Evolutionary conservation across 192 early-diverging fungal species (phyloP).

Genomic region (Ramicandelaber brevisporus): DNA sequence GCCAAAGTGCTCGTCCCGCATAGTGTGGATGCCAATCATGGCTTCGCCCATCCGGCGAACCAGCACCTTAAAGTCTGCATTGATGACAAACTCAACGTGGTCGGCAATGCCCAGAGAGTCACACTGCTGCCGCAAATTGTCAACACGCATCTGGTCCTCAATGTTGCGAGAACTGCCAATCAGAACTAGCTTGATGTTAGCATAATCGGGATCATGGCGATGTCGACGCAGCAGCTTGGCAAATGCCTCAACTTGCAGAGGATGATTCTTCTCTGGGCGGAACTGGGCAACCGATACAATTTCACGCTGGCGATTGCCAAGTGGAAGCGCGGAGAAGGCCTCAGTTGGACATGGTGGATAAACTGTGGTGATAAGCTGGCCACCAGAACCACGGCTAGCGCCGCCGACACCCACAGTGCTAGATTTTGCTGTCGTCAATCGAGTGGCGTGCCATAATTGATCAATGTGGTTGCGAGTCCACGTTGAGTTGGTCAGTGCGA

Average conservation of each 20-base stretch:
- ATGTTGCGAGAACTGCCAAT: constrained; percentile 68
- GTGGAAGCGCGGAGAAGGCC: constrained; percentile 22
- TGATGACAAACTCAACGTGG: constrained; percentile 50
- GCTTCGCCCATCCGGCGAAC: too few species aligned
- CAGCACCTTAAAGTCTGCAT: constrained; percentile 62
- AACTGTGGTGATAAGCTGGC: too few species aligned
- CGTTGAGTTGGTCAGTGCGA: constrained; percentile 84
- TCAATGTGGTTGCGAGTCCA: constrained; percentile 90
- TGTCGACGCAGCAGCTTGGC: constrained; percentile 26
- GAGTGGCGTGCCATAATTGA: constrained; percentile 40
- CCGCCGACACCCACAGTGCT: too few species aligned
- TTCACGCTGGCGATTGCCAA: constrained; percentile 22
- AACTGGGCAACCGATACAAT: constrained; percentile 89
- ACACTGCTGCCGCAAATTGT: constrained; percentile 20
- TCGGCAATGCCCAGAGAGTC: constrained; percentile 27
- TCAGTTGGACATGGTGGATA: constrained; percentile 89
- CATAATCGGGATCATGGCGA: constrained; percentile 17
- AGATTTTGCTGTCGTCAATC: too few species aligned
- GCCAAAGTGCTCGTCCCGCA: constrained; percentile 98
- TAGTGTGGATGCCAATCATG: constrained; percentile 76
- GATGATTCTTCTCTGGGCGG: constrained; percentile 86
- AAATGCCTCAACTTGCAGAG: constrained; percentile 53
- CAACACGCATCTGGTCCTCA: constrained; percentile 42
- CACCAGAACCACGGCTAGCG: too few species aligned
- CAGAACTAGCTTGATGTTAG: constrained; percentile 31